Base-by-base conservation (phyloP, 2,329 filamentous ascomycete species). In the Trichoderma sp. region DNA sequence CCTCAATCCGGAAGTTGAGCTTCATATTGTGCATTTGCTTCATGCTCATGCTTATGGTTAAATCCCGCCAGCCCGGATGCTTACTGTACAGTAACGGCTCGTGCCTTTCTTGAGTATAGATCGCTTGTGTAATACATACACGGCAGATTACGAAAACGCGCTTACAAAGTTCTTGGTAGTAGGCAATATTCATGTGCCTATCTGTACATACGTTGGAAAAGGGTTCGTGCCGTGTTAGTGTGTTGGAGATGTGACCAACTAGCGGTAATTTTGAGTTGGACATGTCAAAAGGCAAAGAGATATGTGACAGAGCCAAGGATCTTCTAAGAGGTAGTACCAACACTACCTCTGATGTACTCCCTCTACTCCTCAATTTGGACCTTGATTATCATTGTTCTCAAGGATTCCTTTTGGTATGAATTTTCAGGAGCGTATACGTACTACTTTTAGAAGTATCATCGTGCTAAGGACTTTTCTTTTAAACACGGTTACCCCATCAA, bases 1-100 rank as follows among this genome's bases (percentile, higher is more conserved):
- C 37, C 59, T 48, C 32, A 39, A 63, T 63, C 34, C 12, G 59
- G 59, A 63, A 63, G 59, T 63, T 63, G 25, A 37, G 13, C 27
- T 27, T 63, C 59, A 63, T 17, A 17, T 37, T 53, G 19, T 63
- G 42, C 59, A 63, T 50, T 34, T 60, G 37, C 10, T 22, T 34
- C 25, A 22, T 34, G 32, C 22, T 13, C 10, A n/a, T 17, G 70
- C 67, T 64, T 48, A 58, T 39, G 22, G 34, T 39, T 58, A 58
- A 56, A 27, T 57, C 8, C 19, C 19, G 53, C 19, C 53, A 56
- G 32, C 53, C n/a, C 19, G 19, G 19, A 15, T 57, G 54, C 19
- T 37, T 37, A n/a, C n/a, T n/a, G n/a, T n/a, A n/a, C n/a, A n/a
- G n/a, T n/a, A 34, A 34, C 32, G 52, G 17, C 29, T 34, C 9